These are phyloP conservation scores for Thermothielavioides terrestris DNA, from an alignment of 495 filamentous ascomycete genomes.

Conservation along the genomic window DNA sequence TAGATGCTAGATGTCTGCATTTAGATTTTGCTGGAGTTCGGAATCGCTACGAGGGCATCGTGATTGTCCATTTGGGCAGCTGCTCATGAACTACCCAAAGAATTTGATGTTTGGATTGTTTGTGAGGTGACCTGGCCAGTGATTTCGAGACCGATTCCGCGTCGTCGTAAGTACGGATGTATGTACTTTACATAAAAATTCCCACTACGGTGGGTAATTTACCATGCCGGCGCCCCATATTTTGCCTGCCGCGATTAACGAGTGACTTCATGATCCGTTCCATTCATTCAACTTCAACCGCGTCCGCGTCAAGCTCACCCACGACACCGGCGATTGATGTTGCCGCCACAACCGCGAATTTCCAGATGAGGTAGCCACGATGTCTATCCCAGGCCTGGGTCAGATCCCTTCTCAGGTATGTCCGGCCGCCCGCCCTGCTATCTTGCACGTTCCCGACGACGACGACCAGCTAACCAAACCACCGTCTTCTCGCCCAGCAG, in stretches of 20 bases:
- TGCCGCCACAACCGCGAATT: background rate
- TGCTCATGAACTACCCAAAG: no score
- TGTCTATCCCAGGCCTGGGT: conserved; percentile 46
- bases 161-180: no score
- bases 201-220: no score
- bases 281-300: background rate
- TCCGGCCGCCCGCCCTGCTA: background rate
- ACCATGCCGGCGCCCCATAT: conserved; percentile 1
- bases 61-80: no score
- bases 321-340: background rate
- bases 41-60: no score
- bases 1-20: no score
- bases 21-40: no score
- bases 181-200: no score
- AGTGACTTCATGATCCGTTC: no score
- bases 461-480: conserved; percentile 1
- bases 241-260: conserved; percentile 4
- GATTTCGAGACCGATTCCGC: no score
- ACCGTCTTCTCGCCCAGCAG: conserved; percentile 1
- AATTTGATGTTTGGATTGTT: no score
- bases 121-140: no score
- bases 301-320: background rate
- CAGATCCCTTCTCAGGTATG: conserved; percentile 37
- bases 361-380: conserved; percentile 1
- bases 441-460: background rate